Evolutionary conservation across 2,329 filamentous ascomycete species (phyloP).

Genomic region (Myotisia sp.): DNA sequence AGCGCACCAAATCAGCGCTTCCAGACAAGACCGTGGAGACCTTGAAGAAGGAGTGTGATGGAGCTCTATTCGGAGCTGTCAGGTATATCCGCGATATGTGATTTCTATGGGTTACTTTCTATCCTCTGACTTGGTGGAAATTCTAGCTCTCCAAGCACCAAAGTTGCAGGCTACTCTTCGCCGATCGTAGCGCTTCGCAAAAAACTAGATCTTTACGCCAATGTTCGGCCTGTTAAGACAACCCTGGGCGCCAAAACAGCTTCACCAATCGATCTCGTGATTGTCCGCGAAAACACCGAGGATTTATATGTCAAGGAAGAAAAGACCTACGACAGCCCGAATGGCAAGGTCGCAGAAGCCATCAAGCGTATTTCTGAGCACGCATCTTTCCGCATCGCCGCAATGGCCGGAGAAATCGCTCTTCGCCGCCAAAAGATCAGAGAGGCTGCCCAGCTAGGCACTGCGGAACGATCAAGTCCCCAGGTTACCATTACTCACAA

Average conservation of each 20-base stretch:
- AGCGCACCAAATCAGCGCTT: conserved; percentile 73
- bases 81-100: conserved; percentile 32
- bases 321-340: conserved; percentile 57
- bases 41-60: conserved; percentile 84
- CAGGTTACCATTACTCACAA: conserved; percentile 97
- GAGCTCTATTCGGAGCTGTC: conserved; percentile 90
- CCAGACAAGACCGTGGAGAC: conserved; percentile 81
- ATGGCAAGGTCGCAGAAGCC: conserved; percentile 79
- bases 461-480: conserved; percentile 30
- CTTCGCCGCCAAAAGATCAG: conserved; percentile 71
- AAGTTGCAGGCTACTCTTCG: conserved; percentile 88
- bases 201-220: conserved; percentile 87
- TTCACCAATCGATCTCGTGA: conserved; percentile 82
- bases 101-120: not conserved
- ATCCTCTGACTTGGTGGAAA: conserved; percentile 2
- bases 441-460: conserved; percentile 35
- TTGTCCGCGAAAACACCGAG: conserved; percentile 97
- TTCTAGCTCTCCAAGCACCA: conserved; percentile 61
- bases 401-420: conserved; percentile 91
- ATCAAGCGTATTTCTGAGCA: conserved; percentile 92
- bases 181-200: conserved; percentile 96
- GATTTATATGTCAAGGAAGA: conserved; percentile 98
- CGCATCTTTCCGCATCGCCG: conserved; percentile 71
- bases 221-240: conserved; percentile 89
- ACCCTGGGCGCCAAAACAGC: conserved; percentile 38